These are phyloP conservation scores for Monosporascus sp. DNA, from an alignment of 2,329 filamentous ascomycete species.

Conservation along the genomic window DNA sequence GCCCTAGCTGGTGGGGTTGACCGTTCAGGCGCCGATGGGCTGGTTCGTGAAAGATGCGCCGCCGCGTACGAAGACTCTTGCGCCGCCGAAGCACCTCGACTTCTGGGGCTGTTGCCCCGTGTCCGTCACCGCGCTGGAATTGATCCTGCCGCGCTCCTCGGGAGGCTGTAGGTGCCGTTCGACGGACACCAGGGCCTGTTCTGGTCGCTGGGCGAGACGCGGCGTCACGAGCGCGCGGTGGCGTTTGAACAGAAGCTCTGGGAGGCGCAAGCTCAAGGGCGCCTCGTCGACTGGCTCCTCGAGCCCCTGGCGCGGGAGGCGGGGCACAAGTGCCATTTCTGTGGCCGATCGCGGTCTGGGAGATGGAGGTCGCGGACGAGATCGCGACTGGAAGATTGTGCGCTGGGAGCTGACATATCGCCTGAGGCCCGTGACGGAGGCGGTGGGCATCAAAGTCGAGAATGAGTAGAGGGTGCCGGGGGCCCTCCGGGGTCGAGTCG, in stretches of 20 bases:
- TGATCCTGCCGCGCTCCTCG: not conserved
- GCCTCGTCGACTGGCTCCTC: too few species aligned
- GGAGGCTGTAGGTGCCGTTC: not conserved
- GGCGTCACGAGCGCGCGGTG: not conserved
- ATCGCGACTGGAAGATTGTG: too few species aligned
- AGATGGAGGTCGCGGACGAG: too few species aligned
- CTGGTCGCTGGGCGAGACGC: constrained; percentile 2
- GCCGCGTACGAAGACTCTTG: not conserved
- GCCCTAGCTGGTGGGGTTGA: constrained; percentile 2
- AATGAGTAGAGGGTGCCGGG: too few species aligned
- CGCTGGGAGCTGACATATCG: too few species aligned
- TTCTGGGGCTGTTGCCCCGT: not conserved
- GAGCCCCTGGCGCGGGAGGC: too few species aligned
- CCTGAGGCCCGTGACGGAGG: too few species aligned
- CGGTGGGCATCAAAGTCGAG: too few species aligned
- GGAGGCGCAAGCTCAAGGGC: not conserved
- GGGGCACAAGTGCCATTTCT: too few species aligned
- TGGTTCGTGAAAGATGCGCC: not conserved
- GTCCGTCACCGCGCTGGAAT: not conserved
- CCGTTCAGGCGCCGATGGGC: not conserved
- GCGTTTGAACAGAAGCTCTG: not conserved
- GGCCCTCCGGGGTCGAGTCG: too few species aligned
- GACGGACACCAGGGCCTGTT: constrained; percentile 1
- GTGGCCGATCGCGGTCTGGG: too few species aligned
- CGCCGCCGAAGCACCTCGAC: not conserved